Evolutionary conservation across 768 basidiomycete species (phyloP).

Genomic region (Hygrocybe punicea): DNA sequence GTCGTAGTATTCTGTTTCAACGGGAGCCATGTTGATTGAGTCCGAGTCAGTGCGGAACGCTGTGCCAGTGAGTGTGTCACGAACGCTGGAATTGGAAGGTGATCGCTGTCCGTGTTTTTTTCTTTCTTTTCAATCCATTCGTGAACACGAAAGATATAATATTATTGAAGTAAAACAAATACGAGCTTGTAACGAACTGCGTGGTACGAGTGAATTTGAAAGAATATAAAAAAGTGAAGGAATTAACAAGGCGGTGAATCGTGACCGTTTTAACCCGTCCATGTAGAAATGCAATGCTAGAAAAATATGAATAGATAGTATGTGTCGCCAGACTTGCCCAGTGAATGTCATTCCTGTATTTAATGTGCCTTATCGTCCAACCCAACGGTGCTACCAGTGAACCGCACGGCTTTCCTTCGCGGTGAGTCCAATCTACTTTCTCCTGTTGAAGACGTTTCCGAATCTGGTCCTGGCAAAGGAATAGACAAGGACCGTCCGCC

Average conservation of each 20-base stretch:
- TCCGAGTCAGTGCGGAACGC: not conserved
- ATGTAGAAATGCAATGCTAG: too few species aligned
- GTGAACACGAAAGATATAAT: not conserved
- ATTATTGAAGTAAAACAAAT: not conserved
- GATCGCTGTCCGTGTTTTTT: too few species aligned
- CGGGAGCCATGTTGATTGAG: constrained; percentile 63
- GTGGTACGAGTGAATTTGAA: not conserved
- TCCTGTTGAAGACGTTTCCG: constrained; percentile 38
- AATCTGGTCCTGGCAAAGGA: constrained; percentile 24
- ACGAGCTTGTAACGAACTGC: not conserved
- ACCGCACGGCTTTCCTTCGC: constrained; percentile 60
- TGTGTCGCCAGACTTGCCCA: constrained; percentile 18
- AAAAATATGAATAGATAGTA: not conserved
- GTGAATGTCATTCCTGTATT: constrained; percentile 11
- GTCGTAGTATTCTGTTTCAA: constrained; percentile 88
- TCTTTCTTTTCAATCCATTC: too few species aligned
- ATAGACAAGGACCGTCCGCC: constrained; percentile 33
- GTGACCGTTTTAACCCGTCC: not conserved
- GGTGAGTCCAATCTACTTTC: constrained; percentile 35
- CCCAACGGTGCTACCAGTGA: constrained; percentile 41
- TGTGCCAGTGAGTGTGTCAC: not conserved
- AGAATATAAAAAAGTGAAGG: not conserved
- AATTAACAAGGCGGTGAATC: not conserved
- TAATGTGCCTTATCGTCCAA: constrained; percentile 13
- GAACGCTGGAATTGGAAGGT: not conserved